phyloP scores from a whole-genome alignment of 768 basidiomycete genomes.

The Melanogaster broomeanus region DNA sequence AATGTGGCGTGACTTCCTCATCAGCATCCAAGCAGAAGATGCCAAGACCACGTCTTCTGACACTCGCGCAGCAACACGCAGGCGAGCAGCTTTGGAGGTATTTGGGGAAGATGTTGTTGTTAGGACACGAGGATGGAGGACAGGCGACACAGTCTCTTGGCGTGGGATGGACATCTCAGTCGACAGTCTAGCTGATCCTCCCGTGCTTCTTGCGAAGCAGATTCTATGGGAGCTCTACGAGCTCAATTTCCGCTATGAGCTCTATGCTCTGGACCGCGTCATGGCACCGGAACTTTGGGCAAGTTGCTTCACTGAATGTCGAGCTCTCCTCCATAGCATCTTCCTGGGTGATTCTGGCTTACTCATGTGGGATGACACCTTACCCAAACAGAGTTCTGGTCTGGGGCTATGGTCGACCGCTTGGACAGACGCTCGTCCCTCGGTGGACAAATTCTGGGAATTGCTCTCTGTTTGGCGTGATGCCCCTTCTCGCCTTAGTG shows the following conservation, averaged over 20 bases:
- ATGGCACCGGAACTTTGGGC: too few species aligned
- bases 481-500: not conserved
- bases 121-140: too few species aligned
- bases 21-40: not conserved
- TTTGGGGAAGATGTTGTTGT: too few species aligned
- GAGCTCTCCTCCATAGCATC: not conserved
- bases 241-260: conserved; percentile 19
- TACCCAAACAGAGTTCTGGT: not conserved
- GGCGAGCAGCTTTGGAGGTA: not conserved
- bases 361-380: not conserved
- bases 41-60: not conserved
- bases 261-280: conserved; percentile 12
- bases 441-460: not conserved
- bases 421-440: not conserved
- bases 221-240: conserved; percentile 20
- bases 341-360: not conserved
- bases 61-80: not conserved
- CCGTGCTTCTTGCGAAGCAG: not conserved
- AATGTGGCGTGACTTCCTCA: conserved; percentile 10
- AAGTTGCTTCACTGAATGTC: not conserved
- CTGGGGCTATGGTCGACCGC: not conserved
- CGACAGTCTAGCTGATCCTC: not conserved
- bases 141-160: not conserved
- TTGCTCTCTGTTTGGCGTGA: not conserved
- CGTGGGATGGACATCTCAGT: not conserved